Evolutionary conservation across 2,329 filamentous ascomycete genomes (phyloP).

Genomic region (Xylariomycetidae sp.): DNA sequence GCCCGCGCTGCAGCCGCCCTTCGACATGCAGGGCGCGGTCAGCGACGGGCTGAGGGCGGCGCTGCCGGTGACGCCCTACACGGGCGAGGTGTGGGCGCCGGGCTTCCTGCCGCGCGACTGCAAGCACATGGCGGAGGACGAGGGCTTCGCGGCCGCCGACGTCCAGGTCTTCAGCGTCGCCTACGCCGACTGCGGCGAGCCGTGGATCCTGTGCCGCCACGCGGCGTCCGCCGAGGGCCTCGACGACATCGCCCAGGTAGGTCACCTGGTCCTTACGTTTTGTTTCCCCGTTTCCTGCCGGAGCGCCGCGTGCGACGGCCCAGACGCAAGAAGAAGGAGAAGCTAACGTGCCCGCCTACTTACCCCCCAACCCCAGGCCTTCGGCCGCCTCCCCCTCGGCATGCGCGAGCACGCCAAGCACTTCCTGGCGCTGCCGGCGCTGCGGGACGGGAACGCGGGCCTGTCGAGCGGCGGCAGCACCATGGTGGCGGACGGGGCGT

Average conservation of each 20-base stretch:
- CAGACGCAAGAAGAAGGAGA: too few species aligned
- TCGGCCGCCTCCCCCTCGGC: slow-evolving; percentile 24
- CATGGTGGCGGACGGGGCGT: slow-evolving; percentile 2
- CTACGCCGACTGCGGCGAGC: slow-evolving; percentile 21
- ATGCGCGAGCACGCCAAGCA: slow-evolving; percentile 22
- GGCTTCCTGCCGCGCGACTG: slow-evolving; percentile 17
- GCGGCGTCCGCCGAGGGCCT: slow-evolving; percentile 16
- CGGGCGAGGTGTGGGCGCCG: slow-evolving; percentile 10
- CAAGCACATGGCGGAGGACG: slow-evolving; percentile 7
- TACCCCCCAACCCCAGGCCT: slow-evolving; percentile 16
- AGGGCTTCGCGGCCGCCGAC: slow-evolving; percentile 15
- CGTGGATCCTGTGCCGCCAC: slow-evolving; percentile 28
- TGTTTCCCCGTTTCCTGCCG: background rate
- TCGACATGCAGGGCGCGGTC: slow-evolving; percentile 1
- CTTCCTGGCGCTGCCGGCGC: slow-evolving; percentile 15
- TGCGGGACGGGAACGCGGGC: slow-evolving; percentile 1
- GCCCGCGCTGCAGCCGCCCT: background rate
- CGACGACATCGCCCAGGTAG: slow-evolving; percentile 17
- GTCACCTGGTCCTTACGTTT: background rate
- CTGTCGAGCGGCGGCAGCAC: background rate
- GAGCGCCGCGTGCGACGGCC: slow-evolving; percentile 5
- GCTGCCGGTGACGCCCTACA: background rate
- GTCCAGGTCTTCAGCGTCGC: slow-evolving; percentile 20
- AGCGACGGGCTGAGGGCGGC: background rate
- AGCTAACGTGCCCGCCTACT: slow-evolving; percentile 21